Base-by-base conservation (phyloP, 2,329 filamentous ascomycete species). In the Pseudonectria foliicola region DNA sequence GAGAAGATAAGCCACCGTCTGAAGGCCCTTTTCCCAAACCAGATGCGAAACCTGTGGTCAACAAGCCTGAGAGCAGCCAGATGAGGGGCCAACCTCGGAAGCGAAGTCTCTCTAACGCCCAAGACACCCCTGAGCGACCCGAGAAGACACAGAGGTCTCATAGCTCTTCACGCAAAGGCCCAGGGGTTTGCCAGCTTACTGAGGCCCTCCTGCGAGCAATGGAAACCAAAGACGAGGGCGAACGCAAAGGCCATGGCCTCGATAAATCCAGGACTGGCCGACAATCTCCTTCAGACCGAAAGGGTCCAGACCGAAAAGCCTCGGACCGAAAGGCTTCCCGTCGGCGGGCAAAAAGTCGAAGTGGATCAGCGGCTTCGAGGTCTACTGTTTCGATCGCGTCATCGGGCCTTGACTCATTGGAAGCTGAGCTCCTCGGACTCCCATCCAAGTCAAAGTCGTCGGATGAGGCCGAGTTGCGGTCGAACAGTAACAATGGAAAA, bases 331-430 rank as follows among this genome's bases (percentile, higher is more conserved):
- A 21, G 13, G 21, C 13, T 18, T 26, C 29, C 7, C 38, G 38
- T n/a, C 33, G 29, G 16, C 38, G 32, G 7, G 33, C 33, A 25
- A 37, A 37, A 32, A 55, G 39, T 16, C 48, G 43, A 7, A 43
- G 39, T 13, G 40, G 31, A 10, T 48, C 57, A 6, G 45, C 46
- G 15, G 47, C 42, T 12, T 59, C 57, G 4, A 43, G 46, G 25
- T 59, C 57, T 18, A 56, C 53, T 4, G 44, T 54, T 12, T 56
- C 56, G 13, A 52, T 44, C 31, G 51, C 52, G 24, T 60, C 57
- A 2, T 63, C 61, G 8, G 60, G 61, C 7, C 42, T 64, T 27
- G 59, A 61, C 37, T 63, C 58, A 6, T 40, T 64, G 8, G 61
- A 64, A 39, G 60, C 60, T 3, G 61, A 63, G 34, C 53, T 64